Conservation (phyloP, 208 protist genomes). For the Balamuthia mandrillaris region DNA sequence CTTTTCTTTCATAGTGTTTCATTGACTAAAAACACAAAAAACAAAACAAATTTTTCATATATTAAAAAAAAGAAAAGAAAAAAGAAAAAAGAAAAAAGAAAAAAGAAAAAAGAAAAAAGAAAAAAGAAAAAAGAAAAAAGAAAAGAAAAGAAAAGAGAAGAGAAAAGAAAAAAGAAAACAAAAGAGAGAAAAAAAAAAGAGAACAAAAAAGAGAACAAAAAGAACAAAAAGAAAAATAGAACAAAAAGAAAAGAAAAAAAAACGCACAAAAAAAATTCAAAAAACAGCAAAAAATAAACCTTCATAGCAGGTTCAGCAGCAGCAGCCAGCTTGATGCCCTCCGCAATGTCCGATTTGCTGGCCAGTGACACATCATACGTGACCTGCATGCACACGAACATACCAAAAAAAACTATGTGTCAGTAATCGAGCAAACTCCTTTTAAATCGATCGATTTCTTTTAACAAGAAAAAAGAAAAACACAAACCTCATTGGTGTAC, state of each 20-base stretch:
- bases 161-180: no score
- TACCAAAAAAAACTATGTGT: background rate
- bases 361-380: constrained; percentile 29
- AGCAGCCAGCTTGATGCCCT: background rate
- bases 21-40: background rate
- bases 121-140: no score
- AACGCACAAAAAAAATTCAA: no score
- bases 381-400: background rate
- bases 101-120: no score
- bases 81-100: no score
- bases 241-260: no score
- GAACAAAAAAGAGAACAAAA: background rate
- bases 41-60: no score
- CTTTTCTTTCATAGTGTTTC: constrained; percentile 22
- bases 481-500: constrained; percentile 31
- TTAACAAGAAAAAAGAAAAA: background rate
- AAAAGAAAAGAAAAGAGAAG: no score
- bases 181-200: background rate
- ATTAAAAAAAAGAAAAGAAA: no score
- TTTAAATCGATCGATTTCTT: background rate
- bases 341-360: background rate
- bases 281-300: no score
- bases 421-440: background rate
- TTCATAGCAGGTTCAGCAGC: background rate
- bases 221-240: no score